A percentile compares a stretch with the other conserved stretches of the same genome.
Conservation (phyloP, 1,284 basidiomycete genomes). For the Termitomyces sp. region DNA sequence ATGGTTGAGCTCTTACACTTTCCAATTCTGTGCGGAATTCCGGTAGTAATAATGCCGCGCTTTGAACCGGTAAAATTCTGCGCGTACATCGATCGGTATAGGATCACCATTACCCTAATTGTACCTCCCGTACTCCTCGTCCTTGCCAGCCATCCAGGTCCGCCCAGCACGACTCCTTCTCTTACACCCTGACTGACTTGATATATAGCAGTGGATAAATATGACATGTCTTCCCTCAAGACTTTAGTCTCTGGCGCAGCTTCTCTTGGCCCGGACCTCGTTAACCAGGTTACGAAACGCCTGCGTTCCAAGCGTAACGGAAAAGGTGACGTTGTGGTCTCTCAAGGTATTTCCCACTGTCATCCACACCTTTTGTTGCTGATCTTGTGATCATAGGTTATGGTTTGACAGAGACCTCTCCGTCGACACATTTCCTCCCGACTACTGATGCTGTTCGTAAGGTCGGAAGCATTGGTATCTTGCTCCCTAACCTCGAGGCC, state of each 20-base stretch:
- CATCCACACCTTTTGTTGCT: background rate
- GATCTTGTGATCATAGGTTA: slow-evolving; percentile 42
- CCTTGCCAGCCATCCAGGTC: slow-evolving; percentile 61
- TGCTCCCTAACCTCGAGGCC: slow-evolving; percentile 77
- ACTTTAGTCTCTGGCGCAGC: slow-evolving; percentile 77
- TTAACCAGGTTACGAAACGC: slow-evolving; percentile 40
- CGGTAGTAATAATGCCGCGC: slow-evolving; percentile 63
- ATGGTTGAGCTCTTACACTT: slow-evolving; percentile 56
- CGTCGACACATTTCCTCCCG: slow-evolving; percentile 49
- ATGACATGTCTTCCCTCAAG: slow-evolving; percentile 60
- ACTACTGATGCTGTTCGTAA: slow-evolving; percentile 34
- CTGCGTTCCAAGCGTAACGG: slow-evolving; percentile 25
- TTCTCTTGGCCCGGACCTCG: slow-evolving; percentile 65
- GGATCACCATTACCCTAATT: slow-evolving; percentile 56
- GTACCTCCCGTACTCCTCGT: slow-evolving; percentile 85
- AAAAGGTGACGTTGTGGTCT: slow-evolving; percentile 24
- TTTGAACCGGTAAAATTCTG: slow-evolving; percentile 77
- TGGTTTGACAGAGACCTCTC: slow-evolving; percentile 77
- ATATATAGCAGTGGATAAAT: slow-evolving; percentile 53
- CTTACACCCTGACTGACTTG: background rate
- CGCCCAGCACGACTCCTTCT: slow-evolving; percentile 3
- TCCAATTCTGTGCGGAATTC: slow-evolving; percentile 52
- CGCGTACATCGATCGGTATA: slow-evolving; percentile 59
- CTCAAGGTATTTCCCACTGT: slow-evolving; percentile 35
- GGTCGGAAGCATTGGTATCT: slow-evolving; percentile 62